Evolutionary conservation across 2,329 filamentous ascomycete species (phyloP).

Genomic region (Knufia petricola): DNA sequence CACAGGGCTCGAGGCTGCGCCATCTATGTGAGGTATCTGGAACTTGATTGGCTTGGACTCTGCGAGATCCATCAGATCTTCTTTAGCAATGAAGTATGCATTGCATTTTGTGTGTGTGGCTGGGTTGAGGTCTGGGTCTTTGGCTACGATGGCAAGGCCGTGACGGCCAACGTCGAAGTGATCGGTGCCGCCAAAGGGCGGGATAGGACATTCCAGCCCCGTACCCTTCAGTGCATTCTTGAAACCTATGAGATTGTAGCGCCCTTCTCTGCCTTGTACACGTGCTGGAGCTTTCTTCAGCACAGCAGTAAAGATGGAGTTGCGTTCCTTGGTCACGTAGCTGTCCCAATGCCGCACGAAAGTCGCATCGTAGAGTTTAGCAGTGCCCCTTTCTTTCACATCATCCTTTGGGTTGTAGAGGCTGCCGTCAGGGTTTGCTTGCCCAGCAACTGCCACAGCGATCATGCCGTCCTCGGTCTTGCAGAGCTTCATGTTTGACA

Average conservation of each 20-base stretch:
- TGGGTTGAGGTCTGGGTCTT: slow-evolving; percentile 36
- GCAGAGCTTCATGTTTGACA: slow-evolving; percentile 39
- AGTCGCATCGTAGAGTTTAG: slow-evolving; percentile 40
- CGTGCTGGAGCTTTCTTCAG: slow-evolving; percentile 33
- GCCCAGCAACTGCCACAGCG: slow-evolving; percentile 38
- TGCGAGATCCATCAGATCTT: slow-evolving; percentile 32
- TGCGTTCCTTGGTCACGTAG: slow-evolving; percentile 40
- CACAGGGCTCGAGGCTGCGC: slow-evolving; percentile 37
- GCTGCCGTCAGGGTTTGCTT: slow-evolving; percentile 38
- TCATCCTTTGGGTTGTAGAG: slow-evolving; percentile 42
- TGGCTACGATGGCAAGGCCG: slow-evolving; percentile 33
- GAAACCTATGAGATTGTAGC: slow-evolving; percentile 31
- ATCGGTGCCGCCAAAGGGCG: slow-evolving; percentile 38
- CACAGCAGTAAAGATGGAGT: slow-evolving; percentile 41
- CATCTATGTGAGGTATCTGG: slow-evolving; percentile 28
- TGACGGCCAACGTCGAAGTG: slow-evolving; percentile 39
- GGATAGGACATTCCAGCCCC: slow-evolving; percentile 38
- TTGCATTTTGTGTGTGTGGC: slow-evolving; percentile 39
- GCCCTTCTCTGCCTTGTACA: slow-evolving; percentile 30
- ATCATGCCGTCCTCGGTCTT: slow-evolving; percentile 33
- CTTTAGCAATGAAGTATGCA: slow-evolving; percentile 37
- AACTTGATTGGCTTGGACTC: slow-evolving; percentile 27
- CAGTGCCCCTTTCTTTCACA: slow-evolving; percentile 37
- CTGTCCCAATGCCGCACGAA: slow-evolving; percentile 47
- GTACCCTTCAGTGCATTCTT: slow-evolving; percentile 35